These are phyloP conservation scores for Debaryomycetaceae sp. DNA, from an alignment of 1,139 yeast species.

Conservation along the genomic window DNA sequence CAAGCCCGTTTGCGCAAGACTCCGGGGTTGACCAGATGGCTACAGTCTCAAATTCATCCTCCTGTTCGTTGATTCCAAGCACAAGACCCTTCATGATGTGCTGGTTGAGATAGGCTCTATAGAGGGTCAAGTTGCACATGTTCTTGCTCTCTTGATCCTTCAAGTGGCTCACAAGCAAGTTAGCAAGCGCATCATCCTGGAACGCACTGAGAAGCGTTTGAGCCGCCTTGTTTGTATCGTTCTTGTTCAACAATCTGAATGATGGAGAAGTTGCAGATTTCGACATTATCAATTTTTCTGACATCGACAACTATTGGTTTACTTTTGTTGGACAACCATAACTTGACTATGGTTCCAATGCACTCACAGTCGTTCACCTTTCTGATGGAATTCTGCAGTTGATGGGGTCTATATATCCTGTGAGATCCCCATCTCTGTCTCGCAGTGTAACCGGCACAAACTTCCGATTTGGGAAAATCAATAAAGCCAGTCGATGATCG, in stretches of 20 bases:
- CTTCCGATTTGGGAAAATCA: not conserved
- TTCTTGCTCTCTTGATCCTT: slow-evolving; percentile 29
- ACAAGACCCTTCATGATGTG: slow-evolving; percentile 57
- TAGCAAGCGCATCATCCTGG: slow-evolving; percentile 49
- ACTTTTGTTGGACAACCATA: slow-evolving; percentile 2
- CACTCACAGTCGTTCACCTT: not conserved
- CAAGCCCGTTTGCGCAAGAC: slow-evolving; percentile 41
- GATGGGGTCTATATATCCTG: too few species aligned
- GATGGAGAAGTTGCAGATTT: not conserved
- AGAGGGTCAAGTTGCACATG: slow-evolving; percentile 44
- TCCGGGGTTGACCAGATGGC: slow-evolving; percentile 61
- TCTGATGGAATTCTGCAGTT: not conserved
- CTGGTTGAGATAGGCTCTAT: slow-evolving; percentile 55
- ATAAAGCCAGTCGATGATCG: too few species aligned
- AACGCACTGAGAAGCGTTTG: slow-evolving; percentile 50
- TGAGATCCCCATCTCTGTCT: not conserved
- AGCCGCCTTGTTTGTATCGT: slow-evolving; percentile 55
- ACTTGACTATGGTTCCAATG: not conserved
- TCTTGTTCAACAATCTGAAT: slow-evolving; percentile 28
- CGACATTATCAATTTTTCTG: not conserved
- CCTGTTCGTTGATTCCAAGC: slow-evolving; percentile 43
- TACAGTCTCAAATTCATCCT: slow-evolving; percentile 56
- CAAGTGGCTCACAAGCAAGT: slow-evolving; percentile 43
- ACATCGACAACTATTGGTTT: not conserved
- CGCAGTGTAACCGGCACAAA: not conserved